Percentiles rank a stretch among this genome's conserved stretches.
Evolutionary conservation across 202 grass and related monocot species (phyloP).

Genomic region (Dendrocalamus latiflorus): DNA sequence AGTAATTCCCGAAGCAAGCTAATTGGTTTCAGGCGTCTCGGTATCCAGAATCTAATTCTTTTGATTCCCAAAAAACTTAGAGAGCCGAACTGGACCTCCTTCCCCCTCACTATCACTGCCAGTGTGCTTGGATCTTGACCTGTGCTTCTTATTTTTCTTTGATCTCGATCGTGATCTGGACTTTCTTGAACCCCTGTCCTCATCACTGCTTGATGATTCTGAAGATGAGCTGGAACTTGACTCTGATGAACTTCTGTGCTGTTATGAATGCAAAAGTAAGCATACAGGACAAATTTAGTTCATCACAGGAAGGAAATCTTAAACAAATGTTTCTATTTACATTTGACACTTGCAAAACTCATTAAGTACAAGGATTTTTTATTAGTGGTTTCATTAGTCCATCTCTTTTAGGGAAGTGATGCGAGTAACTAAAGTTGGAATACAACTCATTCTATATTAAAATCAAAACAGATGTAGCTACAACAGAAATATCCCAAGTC

Average conservation of each 20-base stretch:
- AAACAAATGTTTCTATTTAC: not conserved
- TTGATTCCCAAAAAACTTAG: constrained; percentile 74
- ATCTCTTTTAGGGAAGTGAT: not conserved
- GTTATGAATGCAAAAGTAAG: constrained; percentile 38
- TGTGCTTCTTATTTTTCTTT: constrained; percentile 75
- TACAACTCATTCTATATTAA: not conserved
- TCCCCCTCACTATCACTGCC: constrained; percentile 42
- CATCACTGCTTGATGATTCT: constrained; percentile 74
- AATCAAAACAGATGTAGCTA: not conserved
- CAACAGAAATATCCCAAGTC: not conserved
- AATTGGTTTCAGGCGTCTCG: not conserved
- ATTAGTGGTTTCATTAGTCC: not conserved
- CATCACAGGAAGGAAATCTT: not conserved
- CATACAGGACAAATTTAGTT: not conserved
- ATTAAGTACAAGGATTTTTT: not conserved
- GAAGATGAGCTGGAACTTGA: constrained; percentile 65
- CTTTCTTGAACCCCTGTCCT: constrained; percentile 68
- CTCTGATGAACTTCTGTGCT: constrained; percentile 83
- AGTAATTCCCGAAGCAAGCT: not conserved
- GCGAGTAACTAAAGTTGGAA: not conserved
- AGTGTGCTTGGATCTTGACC: constrained; percentile 59
- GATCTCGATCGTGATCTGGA: constrained; percentile 72
- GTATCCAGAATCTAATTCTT: constrained; percentile 46
- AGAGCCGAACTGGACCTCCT: constrained; percentile 67
- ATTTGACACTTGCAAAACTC: not conserved